phyloP scores from a whole-genome alignment of 2,329 filamentous ascomycete species.

The Ophiostoma sp. region DNA sequence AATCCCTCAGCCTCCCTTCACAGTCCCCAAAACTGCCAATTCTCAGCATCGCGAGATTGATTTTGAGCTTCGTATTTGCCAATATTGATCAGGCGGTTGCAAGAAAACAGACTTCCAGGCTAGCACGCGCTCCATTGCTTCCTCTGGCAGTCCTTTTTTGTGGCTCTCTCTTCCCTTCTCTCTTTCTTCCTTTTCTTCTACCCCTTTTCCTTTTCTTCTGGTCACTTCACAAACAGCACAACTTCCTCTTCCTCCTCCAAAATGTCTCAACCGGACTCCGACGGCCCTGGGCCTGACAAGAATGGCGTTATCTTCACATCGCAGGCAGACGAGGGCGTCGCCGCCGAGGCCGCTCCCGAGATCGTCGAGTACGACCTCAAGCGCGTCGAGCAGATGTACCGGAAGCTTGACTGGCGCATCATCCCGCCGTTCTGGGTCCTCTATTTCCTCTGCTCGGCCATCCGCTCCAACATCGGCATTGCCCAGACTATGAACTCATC shows the following conservation, averaged over 20 bases:
- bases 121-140: slow-evolving; percentile 57
- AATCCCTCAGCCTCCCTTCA: background rate
- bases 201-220: background rate
- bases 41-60: slow-evolving; percentile 18
- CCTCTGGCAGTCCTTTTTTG: slow-evolving; percentile 37
- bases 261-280: slow-evolving; percentile 14
- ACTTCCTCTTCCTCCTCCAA: background rate
- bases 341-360: background rate
- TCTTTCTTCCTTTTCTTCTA: background rate
- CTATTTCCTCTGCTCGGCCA: slow-evolving; percentile 90
- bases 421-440: slow-evolving; percentile 79
- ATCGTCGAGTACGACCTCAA: slow-evolving; percentile 18
- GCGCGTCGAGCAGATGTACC: slow-evolving; percentile 32
- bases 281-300: slow-evolving; percentile 15
- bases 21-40: background rate
- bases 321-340: background rate
- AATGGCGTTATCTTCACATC: background rate
- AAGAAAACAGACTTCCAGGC: slow-evolving; percentile 42
- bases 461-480: slow-evolving; percentile 87
- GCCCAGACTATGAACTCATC: slow-evolving; percentile 89
- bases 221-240: slow-evolving; percentile 25
- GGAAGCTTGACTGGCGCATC: slow-evolving; percentile 59
- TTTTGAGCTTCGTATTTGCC: background rate
- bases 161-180: background rate
- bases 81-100: slow-evolving; percentile 32